A percentile compares a stretch with the other conserved stretches of the same genome.
phyloP scores from a whole-genome alignment of 306 rosid species.

The Betula pendula region DNA sequence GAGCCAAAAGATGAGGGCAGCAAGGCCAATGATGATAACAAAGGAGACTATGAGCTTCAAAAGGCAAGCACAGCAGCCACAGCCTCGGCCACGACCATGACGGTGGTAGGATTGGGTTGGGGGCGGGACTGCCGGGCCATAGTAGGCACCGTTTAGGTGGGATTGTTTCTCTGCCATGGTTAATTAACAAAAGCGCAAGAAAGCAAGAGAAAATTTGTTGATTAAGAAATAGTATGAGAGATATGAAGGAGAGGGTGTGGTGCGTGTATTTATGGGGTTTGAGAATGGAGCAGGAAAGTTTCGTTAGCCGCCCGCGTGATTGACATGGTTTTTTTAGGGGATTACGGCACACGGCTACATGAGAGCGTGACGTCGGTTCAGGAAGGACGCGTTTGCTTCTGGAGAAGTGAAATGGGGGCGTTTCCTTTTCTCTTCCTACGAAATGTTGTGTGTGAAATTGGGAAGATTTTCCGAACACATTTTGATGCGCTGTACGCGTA shows the following conservation, averaged over 20 bases:
- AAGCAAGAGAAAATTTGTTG: not conserved
- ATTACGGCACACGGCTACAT: not conserved
- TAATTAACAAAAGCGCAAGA: not conserved
- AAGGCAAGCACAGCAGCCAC: conserved; percentile 20
- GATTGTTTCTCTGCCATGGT: conserved; percentile 1
- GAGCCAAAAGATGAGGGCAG: conserved; percentile 27
- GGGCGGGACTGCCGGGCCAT: conserved; percentile 5
- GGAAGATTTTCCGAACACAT: not conserved
- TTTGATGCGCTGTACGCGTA: not conserved
- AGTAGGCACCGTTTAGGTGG: not conserved
- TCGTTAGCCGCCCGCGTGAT: not conserved
- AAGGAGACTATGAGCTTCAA: conserved; percentile 15
- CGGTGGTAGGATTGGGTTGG: not conserved
- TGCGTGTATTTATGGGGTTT: not conserved
- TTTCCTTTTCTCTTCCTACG: not conserved
- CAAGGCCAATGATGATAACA: conserved; percentile 20
- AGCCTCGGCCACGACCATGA: not conserved
- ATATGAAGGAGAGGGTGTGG: not conserved
- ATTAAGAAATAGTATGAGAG: not conserved
- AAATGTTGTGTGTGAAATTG: not conserved
- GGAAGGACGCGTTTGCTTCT: conserved; percentile 31
- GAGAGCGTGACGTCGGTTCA: not conserved
- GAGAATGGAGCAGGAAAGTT: not conserved
- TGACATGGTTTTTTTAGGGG: not conserved
- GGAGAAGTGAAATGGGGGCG: not conserved